Base-by-base conservation (phyloP, 495 filamentous ascomycete genomes). In the Neurospora sp. region DNA sequence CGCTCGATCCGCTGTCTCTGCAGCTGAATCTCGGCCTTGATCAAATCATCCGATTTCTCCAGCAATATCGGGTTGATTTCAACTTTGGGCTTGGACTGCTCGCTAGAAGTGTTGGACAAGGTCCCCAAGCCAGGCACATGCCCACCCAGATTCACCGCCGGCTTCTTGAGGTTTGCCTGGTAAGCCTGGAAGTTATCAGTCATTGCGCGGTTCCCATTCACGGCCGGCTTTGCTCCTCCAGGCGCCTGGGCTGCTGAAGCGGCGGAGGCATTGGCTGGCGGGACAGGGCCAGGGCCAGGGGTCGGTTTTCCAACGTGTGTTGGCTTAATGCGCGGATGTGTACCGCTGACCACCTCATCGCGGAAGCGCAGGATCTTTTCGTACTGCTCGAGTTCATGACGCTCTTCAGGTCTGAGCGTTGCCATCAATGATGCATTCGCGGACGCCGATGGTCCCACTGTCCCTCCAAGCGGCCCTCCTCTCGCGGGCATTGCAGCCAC, bases 1-100 rank as follows among this genome's bases (percentile, higher is more conserved):
- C 89, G 88, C 79, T 99, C 96, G 77, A 98, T 80, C 68, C 90
- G 89, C 79, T 93, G 88, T 68, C 96, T 88, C 79, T 93, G 92
- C 71, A 94, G 78, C 74, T 92, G 89, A 73, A 93, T 86, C 80
- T 97, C 93, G 76, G 93, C 94, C 79, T 90, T 91, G 71, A 93
- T 89, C 68, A 95, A 83, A 76, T 91, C 89, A 77, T 94, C 92
- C 68, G 94, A 94, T 80, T 97, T 97, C 71, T 90, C 88, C 80
- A 95, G 82, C 74, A 96, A 86, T 37, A 96, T 89, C 39, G 93
- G 93, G 79, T 94, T 89, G 76, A 95, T 91, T 73, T 86, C 83
- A 35, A 85, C 80, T 70, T 82, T 85, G 37, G 80, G 72, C 42
- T 80, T 79, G 74, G 77, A 79, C 22, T 70, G 71, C 48, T 73